phyloP scores from a whole-genome alignment of 1,284 basidiomycete species.

The Wolfiporia cocos region DNA sequence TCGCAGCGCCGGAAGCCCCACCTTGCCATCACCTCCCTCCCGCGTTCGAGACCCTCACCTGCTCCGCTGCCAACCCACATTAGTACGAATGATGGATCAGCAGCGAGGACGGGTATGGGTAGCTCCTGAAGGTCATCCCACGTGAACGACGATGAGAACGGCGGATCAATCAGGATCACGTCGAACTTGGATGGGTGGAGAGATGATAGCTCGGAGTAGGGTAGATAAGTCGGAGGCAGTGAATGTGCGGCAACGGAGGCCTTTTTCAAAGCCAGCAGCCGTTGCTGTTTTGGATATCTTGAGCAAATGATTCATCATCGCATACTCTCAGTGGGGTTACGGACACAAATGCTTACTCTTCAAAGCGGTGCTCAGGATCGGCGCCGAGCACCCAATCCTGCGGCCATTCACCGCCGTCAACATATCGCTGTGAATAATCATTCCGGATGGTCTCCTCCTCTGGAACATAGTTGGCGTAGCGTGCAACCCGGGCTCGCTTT shows the following conservation, averaged over 20 bases:
- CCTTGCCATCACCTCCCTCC: conserved; percentile 83
- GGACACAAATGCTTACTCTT: conserved; percentile 66
- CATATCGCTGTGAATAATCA: conserved; percentile 90
- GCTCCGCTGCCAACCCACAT: conserved; percentile 95
- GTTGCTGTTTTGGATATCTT: conserved; percentile 91
- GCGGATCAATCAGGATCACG: conserved; percentile 89
- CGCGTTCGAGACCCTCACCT: conserved; percentile 87
- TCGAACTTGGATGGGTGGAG: conserved; percentile 80
- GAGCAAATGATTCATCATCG: conserved; percentile 2
- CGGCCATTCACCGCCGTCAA: conserved; percentile 85
- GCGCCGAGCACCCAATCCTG: conserved; percentile 89
- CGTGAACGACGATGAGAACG: conserved; percentile 74
- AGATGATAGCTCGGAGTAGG: conserved; percentile 46
- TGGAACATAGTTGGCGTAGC: conserved; percentile 75
- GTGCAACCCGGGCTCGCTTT: conserved; percentile 61
- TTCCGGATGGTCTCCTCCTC: conserved; percentile 95
- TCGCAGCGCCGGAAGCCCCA: conserved; percentile 98
- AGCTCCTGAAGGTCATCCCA: conserved; percentile 83
- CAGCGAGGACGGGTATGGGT: conserved; percentile 79
- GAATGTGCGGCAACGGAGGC: conserved; percentile 57
- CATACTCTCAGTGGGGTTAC: background rate
- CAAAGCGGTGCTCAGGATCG: conserved; percentile 80
- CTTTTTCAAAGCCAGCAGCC: conserved; percentile 76
- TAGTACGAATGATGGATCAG: conserved; percentile 92
- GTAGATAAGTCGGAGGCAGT: conserved; percentile 64